Evolutionary conservation across 352 stramenopile species (phyloP).

Genomic region (Globisporangium megalacanthum): DNA sequence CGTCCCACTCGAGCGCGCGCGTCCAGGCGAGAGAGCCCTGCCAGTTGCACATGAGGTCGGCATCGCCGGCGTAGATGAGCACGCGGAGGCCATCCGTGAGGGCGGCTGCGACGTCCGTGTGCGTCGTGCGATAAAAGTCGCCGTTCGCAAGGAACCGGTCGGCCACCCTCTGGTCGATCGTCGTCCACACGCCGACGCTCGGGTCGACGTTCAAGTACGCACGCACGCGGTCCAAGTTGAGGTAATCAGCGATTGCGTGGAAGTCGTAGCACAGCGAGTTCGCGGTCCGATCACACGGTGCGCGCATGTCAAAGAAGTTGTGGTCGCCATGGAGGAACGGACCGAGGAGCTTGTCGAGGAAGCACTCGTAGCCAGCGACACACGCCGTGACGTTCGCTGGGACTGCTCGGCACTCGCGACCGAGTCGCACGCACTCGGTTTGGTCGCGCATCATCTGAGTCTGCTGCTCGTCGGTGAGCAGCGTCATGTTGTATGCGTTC

Average conservation of each 20-base stretch:
- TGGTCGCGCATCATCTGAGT: constrained; percentile 32
- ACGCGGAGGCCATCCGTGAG: background rate
- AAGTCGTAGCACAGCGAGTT: constrained; percentile 15
- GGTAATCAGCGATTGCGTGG: background rate
- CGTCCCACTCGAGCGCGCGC: constrained; percentile 13
- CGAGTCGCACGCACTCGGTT: constrained; percentile 17
- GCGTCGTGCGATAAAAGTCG: background rate
- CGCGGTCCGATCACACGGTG: constrained; percentile 49
- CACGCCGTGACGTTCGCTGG: constrained; percentile 24
- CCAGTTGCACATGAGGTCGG: constrained; percentile 94
- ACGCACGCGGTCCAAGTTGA: constrained; percentile 15
- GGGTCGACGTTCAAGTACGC: constrained; percentile 14
- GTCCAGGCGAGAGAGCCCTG: constrained; percentile 91
- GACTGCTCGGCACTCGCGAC: constrained; percentile 2
- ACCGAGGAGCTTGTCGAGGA: constrained; percentile 22
- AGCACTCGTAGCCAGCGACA: constrained; percentile 48
- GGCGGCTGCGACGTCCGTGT: background rate
- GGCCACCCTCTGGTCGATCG: background rate
- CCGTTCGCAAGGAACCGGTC: background rate
- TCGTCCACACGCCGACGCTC: background rate
- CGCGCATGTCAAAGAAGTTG: constrained; percentile 3
- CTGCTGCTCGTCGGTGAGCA: constrained; percentile 30
- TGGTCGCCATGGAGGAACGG: background rate
- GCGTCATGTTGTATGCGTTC: constrained; percentile 59
- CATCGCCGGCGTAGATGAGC: constrained; percentile 92